phyloP scores from a whole-genome alignment of 2,329 filamentous ascomycete species.

The Sporothrix phasma region DNA sequence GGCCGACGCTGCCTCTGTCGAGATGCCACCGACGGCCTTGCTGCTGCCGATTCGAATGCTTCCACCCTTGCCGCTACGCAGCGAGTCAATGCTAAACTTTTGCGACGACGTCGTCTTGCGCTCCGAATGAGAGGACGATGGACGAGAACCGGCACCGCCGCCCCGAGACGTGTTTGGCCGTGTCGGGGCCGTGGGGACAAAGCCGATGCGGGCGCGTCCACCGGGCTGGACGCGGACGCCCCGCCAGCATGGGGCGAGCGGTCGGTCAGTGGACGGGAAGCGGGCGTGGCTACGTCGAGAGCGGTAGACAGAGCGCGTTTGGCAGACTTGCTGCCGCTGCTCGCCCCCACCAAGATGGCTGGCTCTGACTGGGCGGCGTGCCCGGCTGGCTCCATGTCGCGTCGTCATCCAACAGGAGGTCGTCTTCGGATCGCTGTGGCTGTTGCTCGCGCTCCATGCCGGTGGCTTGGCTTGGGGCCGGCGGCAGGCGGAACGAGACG shows the following conservation, averaged over 20 bases:
- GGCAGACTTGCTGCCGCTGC: background rate
- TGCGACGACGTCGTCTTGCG: slow-evolving; percentile 15
- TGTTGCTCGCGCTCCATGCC: background rate
- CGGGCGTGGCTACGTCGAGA: background rate
- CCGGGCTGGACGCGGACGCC: background rate
- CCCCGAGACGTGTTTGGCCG: background rate
- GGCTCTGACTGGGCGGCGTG: slow-evolving; percentile 5
- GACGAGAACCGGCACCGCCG: background rate
- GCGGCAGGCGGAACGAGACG: background rate
- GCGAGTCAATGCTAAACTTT: slow-evolving; percentile 26
- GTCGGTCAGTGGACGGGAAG: background rate
- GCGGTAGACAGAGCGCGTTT: background rate
- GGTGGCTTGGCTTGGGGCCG: background rate
- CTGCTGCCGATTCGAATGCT: slow-evolving; percentile 19
- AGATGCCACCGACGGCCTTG: slow-evolving; percentile 18
- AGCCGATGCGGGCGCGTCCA: background rate
- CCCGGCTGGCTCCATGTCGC: slow-evolving; percentile 11
- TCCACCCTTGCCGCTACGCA: slow-evolving; percentile 18
- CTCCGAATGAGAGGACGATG: background rate
- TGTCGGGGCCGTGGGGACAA: background rate
- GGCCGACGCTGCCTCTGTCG: slow-evolving; percentile 11
- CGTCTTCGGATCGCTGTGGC: slow-evolving; percentile 3
- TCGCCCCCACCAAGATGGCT: background rate
- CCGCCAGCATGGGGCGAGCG: background rate
- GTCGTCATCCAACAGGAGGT: slow-evolving; percentile 8